Percentiles rank a stretch among this genome's conserved stretches.
Evolutionary conservation across 2,329 filamentous ascomycete species (phyloP).

Genomic region (Bipolaris zeicola): DNA sequence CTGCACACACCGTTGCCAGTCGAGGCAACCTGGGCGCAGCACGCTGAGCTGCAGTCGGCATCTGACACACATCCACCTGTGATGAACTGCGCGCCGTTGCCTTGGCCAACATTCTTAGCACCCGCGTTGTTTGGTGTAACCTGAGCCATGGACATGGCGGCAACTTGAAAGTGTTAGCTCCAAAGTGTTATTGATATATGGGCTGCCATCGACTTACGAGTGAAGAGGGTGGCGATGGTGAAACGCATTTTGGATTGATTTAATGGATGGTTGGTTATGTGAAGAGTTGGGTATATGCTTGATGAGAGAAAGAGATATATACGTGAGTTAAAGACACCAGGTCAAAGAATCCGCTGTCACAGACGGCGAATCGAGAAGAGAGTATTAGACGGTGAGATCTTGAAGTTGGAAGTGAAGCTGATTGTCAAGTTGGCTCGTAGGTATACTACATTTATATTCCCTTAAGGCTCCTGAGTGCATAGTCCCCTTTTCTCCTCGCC

Average conservation of each 20-base stretch:
- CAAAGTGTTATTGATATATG: neutral
- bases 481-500: neutral
- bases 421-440: neutral
- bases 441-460: neutral
- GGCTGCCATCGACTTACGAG: conserved; percentile 7
- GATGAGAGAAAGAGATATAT: conserved; percentile 9
- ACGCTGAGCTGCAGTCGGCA: conserved; percentile 36
- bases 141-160: conserved; percentile 22
- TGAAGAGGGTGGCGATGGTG: conserved; percentile 21
- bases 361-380: conserved; percentile 31
- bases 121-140: conserved; percentile 37
- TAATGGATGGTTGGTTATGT: conserved; percentile 6
- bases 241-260: conserved; percentile 23
- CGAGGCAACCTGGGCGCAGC: conserved; percentile 31
- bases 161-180: conserved; percentile 12
- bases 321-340: conserved; percentile 37
- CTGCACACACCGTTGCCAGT: conserved; percentile 36
- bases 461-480: neutral
- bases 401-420: conserved; percentile 9
- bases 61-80: conserved; percentile 38
- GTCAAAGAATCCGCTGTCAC: conserved; percentile 34
- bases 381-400: conserved; percentile 9
- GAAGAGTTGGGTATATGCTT: neutral
- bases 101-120: conserved; percentile 34
- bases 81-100: conserved; percentile 39